Percentiles rank a stretch among this genome's conserved stretches.
Conservation (phyloP, 148 eudicot species). For the Pharnaceum exiguum region DNA sequence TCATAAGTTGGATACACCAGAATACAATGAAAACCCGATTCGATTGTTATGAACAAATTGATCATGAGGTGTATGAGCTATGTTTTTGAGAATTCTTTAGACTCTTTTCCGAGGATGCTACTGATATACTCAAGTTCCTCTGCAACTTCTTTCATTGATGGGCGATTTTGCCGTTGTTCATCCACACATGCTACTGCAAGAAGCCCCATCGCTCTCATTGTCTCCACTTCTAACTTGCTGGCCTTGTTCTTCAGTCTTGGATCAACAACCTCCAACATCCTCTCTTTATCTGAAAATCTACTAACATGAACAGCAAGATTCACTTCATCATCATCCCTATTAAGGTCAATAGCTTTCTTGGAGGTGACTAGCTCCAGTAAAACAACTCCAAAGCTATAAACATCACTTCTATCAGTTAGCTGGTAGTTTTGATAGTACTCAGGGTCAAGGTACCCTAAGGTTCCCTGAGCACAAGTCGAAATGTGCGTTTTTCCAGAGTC, state of each 20-base stretch:
- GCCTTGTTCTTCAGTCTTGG: constrained; percentile 33
- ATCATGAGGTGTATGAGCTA: too few species aligned
- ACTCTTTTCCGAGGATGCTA: constrained; percentile 27
- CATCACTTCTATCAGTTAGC: constrained; percentile 50
- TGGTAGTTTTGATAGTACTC: constrained; percentile 54
- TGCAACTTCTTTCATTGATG: constrained; percentile 56
- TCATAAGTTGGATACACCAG: too few species aligned
- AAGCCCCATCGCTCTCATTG: constrained; percentile 47
- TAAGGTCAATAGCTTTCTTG: constrained; percentile 51
- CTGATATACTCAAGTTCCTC: constrained; percentile 59
- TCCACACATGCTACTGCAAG: constrained; percentile 52
- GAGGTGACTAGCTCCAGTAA: constrained; percentile 47
- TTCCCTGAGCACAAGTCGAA: constrained; percentile 51
- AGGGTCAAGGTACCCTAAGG: constrained; percentile 58
- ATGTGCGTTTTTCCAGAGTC: constrained; percentile 43
- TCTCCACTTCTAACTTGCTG: constrained; percentile 37
- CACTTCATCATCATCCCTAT: constrained; percentile 47
- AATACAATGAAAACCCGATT: too few species aligned
- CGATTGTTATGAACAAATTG: too few species aligned
- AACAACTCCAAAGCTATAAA: constrained; percentile 66
- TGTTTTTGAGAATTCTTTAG: constrained; percentile 15
- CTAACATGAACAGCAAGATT: constrained; percentile 48
- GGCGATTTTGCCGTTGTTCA: constrained; percentile 53
- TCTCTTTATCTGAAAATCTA: constrained; percentile 32
- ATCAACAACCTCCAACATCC: constrained; percentile 41